phyloP scores from a whole-genome alignment of 2,329 filamentous ascomycete species.

The Calonectria pauciramosa region DNA sequence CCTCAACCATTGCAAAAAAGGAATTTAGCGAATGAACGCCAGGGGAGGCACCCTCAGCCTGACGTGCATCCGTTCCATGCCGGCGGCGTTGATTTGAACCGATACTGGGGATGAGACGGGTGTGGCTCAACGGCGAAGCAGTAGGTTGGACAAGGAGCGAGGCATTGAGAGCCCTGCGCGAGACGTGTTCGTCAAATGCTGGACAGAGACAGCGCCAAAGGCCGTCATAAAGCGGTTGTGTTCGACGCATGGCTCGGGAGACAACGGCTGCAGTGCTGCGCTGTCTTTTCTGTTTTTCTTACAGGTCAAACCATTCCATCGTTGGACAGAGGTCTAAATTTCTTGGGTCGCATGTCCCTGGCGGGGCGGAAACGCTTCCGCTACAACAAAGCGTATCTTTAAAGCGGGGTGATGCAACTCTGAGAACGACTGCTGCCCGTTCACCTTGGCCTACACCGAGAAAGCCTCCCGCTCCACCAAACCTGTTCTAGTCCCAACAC shows the following conservation, averaged over 20 bases:
- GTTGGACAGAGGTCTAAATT: slow-evolving; percentile 14
- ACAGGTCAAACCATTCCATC: neutral
- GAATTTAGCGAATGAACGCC: neutral
- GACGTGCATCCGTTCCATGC: slow-evolving; percentile 32
- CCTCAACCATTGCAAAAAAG: neutral
- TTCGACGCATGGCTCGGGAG: slow-evolving; percentile 45
- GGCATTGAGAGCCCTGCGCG: slow-evolving; percentile 51
- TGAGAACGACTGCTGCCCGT: slow-evolving; percentile 25
- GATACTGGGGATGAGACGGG: slow-evolving; percentile 17
- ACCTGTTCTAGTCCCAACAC: slow-evolving; percentile 42
- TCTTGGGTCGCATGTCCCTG: slow-evolving; percentile 11
- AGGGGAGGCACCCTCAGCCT: neutral
- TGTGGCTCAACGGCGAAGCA: slow-evolving; percentile 11
- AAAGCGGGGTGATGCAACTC: slow-evolving; percentile 45
- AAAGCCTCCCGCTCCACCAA: slow-evolving; percentile 44
- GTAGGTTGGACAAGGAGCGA: slow-evolving; percentile 22
- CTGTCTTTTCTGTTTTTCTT: neutral
- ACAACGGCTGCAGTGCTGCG: neutral
- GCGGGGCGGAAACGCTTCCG: slow-evolving; percentile 34
- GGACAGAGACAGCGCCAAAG: slow-evolving; percentile 76
- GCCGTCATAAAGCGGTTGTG: slow-evolving; percentile 63
- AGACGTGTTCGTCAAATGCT: slow-evolving; percentile 58
- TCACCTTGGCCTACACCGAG: slow-evolving; percentile 44
- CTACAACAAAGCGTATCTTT: slow-evolving; percentile 11
- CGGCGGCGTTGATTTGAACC: slow-evolving; percentile 32